Conservation (phyloP, 768 basidiomycete genomes). For the Melanogaster broomeanus region DNA sequence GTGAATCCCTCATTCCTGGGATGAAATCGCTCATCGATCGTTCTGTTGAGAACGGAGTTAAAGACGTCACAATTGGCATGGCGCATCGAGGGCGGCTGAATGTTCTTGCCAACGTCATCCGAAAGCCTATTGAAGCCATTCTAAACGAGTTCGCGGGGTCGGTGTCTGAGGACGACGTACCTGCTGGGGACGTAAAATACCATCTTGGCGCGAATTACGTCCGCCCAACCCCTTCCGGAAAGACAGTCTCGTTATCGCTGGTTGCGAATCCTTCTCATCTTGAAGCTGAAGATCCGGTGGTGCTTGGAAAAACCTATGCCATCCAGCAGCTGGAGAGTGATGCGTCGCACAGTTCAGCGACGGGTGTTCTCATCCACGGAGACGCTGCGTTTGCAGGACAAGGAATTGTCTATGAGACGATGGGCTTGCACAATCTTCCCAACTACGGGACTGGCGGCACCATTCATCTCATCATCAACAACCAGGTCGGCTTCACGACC, state of each 20-base stretch:
- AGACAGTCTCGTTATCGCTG: conserved; percentile 91
- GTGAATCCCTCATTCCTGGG: conserved; percentile 91
- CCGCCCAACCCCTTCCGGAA: conserved; percentile 91
- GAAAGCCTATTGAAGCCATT: conserved; percentile 94
- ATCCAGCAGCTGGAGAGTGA: conserved; percentile 92
- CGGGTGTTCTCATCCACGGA: conserved; percentile 94
- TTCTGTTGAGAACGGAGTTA: conserved; percentile 90
- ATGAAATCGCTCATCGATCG: conserved; percentile 99
- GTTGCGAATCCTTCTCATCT: conserved; percentile 97
- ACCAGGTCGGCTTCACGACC: conserved; percentile 97
- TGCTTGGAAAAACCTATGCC: conserved; percentile 93
- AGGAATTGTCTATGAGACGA: conserved; percentile 95
- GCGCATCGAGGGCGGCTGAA: conserved; percentile 96
- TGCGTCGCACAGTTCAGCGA: conserved; percentile 76
- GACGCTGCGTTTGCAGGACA: conserved; percentile 97
- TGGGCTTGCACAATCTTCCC: conserved; percentile 92
- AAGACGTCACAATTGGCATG: conserved; percentile 95
- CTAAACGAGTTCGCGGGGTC: conserved; percentile 91
- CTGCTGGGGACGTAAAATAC: conserved; percentile 96
- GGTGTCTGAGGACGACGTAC: conserved; percentile 62
- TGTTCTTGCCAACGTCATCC: conserved; percentile 93
- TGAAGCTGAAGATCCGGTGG: conserved; percentile 92
- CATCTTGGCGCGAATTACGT: conserved; percentile 97
- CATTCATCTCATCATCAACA: conserved; percentile 95
- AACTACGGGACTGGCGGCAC: conserved; percentile 94